Conservation (phyloP, 2,329 filamentous ascomycete species). For the Fusarium protoensiforme region DNA sequence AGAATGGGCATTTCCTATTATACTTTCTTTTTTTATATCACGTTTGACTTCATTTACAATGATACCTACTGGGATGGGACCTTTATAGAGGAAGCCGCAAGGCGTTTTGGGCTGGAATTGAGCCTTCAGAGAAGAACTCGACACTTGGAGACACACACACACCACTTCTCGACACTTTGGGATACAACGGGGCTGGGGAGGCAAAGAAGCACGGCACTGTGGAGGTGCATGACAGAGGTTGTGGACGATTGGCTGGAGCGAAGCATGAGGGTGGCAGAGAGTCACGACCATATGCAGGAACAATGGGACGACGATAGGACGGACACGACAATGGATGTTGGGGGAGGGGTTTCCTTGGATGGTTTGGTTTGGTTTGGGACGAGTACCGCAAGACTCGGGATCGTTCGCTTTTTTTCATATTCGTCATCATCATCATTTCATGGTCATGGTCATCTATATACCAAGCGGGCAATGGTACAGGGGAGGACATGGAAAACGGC, state of each 20-base stretch:
- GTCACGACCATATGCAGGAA: slow-evolving; percentile 42
- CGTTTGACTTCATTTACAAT: slow-evolving; percentile 45
- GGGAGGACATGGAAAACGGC: slow-evolving; percentile 24
- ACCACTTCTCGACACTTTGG: slow-evolving; percentile 40
- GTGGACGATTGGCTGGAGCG: slow-evolving; percentile 19
- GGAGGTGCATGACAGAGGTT: slow-evolving; percentile 21
- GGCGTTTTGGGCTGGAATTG: slow-evolving; percentile 45
- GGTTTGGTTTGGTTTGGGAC: slow-evolving; percentile 16
- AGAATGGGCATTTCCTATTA: slow-evolving; percentile 44
- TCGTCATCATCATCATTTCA: slow-evolving; percentile 25
- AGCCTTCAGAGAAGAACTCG: slow-evolving; percentile 39
- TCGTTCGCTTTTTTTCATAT: slow-evolving; percentile 36
- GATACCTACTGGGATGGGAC: slow-evolving; percentile 49
- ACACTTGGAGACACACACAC: slow-evolving; percentile 46
- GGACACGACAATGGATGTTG: background rate
- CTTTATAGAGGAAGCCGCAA: slow-evolving; percentile 55
- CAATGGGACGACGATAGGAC: slow-evolving; percentile 31
- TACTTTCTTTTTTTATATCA: slow-evolving; percentile 34
- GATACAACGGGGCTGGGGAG: slow-evolving; percentile 33
- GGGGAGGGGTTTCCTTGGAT: background rate
- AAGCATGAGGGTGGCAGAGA: slow-evolving; percentile 16
- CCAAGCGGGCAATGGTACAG: slow-evolving; percentile 42
- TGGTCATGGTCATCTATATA: slow-evolving; percentile 29
- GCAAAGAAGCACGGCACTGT: slow-evolving; percentile 27
- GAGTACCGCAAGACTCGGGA: slow-evolving; percentile 35